Percentiles rank a stretch among this genome's conserved stretches.
phyloP scores from a whole-genome alignment of 768 basidiomycete species.

The Mycena haematopus region DNA sequence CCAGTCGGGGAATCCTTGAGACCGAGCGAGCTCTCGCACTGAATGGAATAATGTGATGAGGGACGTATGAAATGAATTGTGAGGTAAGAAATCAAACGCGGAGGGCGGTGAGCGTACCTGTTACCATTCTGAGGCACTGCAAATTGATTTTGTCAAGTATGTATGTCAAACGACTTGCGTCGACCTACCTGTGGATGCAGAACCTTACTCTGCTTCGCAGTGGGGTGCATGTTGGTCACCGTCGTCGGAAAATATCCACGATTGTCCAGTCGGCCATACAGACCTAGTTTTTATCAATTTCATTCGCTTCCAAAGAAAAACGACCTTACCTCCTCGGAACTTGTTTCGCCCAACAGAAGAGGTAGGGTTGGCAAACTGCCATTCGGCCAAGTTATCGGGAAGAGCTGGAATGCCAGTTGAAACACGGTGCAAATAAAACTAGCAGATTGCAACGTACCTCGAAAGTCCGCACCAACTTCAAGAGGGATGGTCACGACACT shows the following conservation, averaged over 20 bases:
- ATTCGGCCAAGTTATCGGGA: constrained; percentile 55
- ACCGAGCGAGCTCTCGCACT: constrained; percentile 50
- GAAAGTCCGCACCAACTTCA: constrained; percentile 65
- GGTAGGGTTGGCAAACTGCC: constrained; percentile 63
- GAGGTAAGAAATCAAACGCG: not conserved
- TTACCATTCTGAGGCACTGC: constrained; percentile 66
- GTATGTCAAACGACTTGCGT: not conserved
- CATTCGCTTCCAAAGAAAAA: not conserved
- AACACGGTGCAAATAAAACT: not conserved
- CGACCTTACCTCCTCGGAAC: constrained; percentile 54
- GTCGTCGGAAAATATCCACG: constrained; percentile 71
- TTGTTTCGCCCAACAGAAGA: constrained; percentile 61
- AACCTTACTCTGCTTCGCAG: constrained; percentile 76
- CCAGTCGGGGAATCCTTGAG: constrained; percentile 82
- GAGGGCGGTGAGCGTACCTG: not conserved
- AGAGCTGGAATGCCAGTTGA: constrained; percentile 44
- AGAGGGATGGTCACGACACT: constrained; percentile 71
- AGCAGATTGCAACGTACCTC: constrained; percentile 50
- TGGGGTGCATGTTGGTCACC: constrained; percentile 80
- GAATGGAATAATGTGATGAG: not conserved
- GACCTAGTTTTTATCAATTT: constrained; percentile 38
- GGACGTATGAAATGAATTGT: not conserved
- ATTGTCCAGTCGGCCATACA: constrained; percentile 63
- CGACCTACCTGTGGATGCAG: constrained; percentile 68
- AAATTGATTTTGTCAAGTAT: not conserved